phyloP scores from a whole-genome alignment of 352 stramenopile species.

The Globisporangium canariense region DNA sequence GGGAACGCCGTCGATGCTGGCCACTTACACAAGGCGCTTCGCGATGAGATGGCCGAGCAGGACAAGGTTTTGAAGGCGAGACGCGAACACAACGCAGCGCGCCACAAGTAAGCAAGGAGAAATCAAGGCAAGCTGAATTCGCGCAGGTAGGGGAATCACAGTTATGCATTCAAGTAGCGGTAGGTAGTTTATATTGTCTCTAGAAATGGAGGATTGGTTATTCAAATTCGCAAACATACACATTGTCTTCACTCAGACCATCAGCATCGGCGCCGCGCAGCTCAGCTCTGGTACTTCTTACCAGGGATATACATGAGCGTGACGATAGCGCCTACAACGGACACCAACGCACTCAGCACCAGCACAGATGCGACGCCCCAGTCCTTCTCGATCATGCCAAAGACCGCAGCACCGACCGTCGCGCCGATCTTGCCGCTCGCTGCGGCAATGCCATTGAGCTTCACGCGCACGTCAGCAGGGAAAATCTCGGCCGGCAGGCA shows the following conservation, averaged over 20 bases:
- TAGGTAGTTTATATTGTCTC: slow-evolving; percentile 9
- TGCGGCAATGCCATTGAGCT: slow-evolving; percentile 77
- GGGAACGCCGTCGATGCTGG: slow-evolving; percentile 55
- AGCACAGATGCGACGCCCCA: slow-evolving; percentile 62
- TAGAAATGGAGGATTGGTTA: slow-evolving; percentile 4
- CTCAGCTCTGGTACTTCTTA: slow-evolving; percentile 32
- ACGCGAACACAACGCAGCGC: slow-evolving; percentile 41
- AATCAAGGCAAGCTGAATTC: background rate
- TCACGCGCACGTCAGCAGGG: slow-evolving; percentile 58
- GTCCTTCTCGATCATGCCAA: slow-evolving; percentile 56
- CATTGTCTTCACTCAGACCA: background rate
- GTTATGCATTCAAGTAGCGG: background rate
- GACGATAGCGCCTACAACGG: slow-evolving; percentile 51
- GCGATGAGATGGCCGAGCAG: slow-evolving; percentile 46
- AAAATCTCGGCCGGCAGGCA: slow-evolving; percentile 82
- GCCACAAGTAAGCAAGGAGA: slow-evolving; percentile 12
- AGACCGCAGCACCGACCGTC: slow-evolving; percentile 53
- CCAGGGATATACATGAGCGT: slow-evolving; percentile 61
- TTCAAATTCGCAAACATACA: slow-evolving; percentile 6
- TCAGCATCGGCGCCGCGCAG: background rate
- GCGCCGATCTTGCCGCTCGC: slow-evolving; percentile 76
- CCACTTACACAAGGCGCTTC: slow-evolving; percentile 55
- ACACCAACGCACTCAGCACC: slow-evolving; percentile 51
- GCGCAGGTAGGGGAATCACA: background rate
- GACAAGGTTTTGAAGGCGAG: slow-evolving; percentile 53